Evolutionary conservation across 192 early-diverging fungal species (phyloP), one percentile per base, ranked within the genome.

Genomic region (Backusella mclennaniae): DNA sequence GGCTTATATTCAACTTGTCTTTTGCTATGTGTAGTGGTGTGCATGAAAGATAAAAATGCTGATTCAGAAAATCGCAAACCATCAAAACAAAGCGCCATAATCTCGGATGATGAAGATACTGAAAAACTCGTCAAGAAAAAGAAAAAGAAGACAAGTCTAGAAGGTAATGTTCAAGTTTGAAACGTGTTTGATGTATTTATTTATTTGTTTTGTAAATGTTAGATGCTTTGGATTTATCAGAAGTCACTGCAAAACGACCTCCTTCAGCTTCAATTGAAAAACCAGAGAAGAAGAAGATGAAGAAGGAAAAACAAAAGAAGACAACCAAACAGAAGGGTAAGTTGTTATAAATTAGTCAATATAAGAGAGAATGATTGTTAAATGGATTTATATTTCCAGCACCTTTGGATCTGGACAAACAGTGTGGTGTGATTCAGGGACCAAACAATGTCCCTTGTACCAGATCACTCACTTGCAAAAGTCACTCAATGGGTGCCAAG

Each of bases 391-490:
- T 35, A 21, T 41, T 21, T 35, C 21, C 69, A 85, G 86, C 85
- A 26, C 93, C 96, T 44, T 77, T 98, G 77, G 95, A 98, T 76
- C 78, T 96, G 76, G 96, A 98, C 81, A 92, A 89, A 71, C 94
- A 97, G 73, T 98, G 97, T 77, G 97, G 96, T 74, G 96, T 97
- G 17, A 68, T 90, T 33, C 69, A 79, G 39, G 77, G 84, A 29
- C 89, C 90, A 1, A 89, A 87, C 39, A 87, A 85, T 14, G 68
- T 80, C 56, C 88, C 88, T 0, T 98, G 97, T 82, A 85, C 90
- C 59, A 92, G 97, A 52, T 95, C 95, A 53, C 88, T 98, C 15
- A 98, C 96, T 35, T 98, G 97, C 86, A 98, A 98, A 79, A 96
- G 95, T 5, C 97, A 98, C 73, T 91, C 93, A 35, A 95, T 98